Evolutionary conservation across 140 eudicot genomes (phyloP), one percentile per base, ranked within the genome.

Genomic region (Cichorium intybus): DNA sequence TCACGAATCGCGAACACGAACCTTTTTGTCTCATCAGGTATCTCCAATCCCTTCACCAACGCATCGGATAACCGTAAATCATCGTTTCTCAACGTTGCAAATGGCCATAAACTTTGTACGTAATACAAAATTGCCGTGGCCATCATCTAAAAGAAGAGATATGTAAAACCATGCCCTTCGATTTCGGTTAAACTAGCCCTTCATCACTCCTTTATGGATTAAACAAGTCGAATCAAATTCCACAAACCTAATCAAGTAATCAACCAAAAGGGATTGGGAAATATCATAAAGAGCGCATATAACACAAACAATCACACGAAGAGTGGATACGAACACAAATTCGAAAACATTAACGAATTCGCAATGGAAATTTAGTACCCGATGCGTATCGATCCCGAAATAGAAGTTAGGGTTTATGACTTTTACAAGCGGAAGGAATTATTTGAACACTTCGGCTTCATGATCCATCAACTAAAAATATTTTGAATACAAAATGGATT

Each of bases 1-100:
- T 83, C 90, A 2, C 68, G 68, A 63, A 93, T 58, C 5, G 99
- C 97, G 53, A 79, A 93, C 41, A 89, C 94, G 57, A 93, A 93
- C 67, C 77, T 75, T 66, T 89, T 93, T n/a, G 94, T 93, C 22
- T 84, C 80, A 20, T 86, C 86, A 0, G 95, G 95, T 67, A 93
- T 52, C 1, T 73, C 58, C 66, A 93, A 64, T 51, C 64, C 71
- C 18, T 60, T 80, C 24, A 93, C 87, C 18, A 93, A 65, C 14
- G 64, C 21, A 80, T 93, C 90, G 1, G 99, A 93, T 27, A 39
- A 76, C 28, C 67, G 82, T 68, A 88, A 66, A 72, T 93, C 97
- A 66, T 84, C 75, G 18, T 21, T 27, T 54, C 6, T 34, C 50
- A 65, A 77, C n/a, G 17, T 71, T 3, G 79, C 66, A 58, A 84